Conservation (phyloP, 1,139 yeast species). For the Zygoascus meyerae region DNA sequence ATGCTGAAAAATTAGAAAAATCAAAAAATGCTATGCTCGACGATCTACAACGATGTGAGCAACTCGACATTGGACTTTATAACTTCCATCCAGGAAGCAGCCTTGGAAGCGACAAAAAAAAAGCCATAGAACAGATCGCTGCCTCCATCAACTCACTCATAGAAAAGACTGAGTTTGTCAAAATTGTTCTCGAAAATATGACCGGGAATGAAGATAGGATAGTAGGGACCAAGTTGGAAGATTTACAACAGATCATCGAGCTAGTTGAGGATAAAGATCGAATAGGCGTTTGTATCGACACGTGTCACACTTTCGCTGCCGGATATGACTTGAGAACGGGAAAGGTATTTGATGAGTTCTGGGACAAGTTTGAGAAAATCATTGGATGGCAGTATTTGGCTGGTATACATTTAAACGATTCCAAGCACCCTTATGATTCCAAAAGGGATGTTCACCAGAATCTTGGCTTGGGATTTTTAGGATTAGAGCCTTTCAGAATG, state of each 20-base stretch:
- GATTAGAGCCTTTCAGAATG: slow-evolving; percentile 74
- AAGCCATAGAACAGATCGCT: slow-evolving; percentile 65
- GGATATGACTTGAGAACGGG: slow-evolving; percentile 79
- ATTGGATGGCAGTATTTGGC: slow-evolving; percentile 71
- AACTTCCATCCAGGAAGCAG: slow-evolving; percentile 96
- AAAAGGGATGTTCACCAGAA: slow-evolving; percentile 89
- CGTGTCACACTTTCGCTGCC: slow-evolving; percentile 94
- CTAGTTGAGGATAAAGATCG: slow-evolving; percentile 70
- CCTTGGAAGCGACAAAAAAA: slow-evolving; percentile 55
- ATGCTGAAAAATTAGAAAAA: slow-evolving; percentile 66
- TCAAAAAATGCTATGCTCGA: slow-evolving; percentile 79
- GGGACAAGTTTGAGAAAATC: slow-evolving; percentile 64
- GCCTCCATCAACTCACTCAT: slow-evolving; percentile 74
- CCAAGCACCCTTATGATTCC: slow-evolving; percentile 88
- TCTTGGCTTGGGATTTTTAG: slow-evolving; percentile 83
- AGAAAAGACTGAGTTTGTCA: slow-evolving; percentile 65
- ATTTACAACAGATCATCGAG: slow-evolving; percentile 66
- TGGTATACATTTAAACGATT: slow-evolving; percentile 86
- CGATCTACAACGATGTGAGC: slow-evolving; percentile 82
- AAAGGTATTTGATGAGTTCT: slow-evolving; percentile 54
- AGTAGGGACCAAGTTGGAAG: slow-evolving; percentile 77
- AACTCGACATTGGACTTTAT: slow-evolving; percentile 74
- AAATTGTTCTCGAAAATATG: slow-evolving; percentile 92
- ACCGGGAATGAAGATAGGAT: slow-evolving; percentile 87
- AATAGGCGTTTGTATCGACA: slow-evolving; percentile 91